phyloP scores from a whole-genome alignment of 495 filamentous ascomycete genomes.

The Xylaria intraflava region DNA sequence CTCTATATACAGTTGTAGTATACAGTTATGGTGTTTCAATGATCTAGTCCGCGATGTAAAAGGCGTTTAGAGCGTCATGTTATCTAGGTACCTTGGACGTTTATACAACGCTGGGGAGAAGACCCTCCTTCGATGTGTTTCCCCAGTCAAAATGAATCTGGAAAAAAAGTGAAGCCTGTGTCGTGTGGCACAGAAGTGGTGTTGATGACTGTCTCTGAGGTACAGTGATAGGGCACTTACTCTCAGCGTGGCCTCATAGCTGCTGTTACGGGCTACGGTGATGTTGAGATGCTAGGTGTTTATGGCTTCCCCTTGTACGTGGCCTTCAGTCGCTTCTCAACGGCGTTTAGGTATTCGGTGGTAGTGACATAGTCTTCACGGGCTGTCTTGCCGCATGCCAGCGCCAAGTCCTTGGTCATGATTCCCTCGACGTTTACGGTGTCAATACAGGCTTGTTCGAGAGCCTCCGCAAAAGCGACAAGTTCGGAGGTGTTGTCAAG shows the following conservation, averaged over 20 bases:
- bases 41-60: conserved; percentile 4
- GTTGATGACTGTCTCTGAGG: not conserved
- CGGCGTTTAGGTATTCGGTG: conserved; percentile 76
- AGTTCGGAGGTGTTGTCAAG: conserved; percentile 85
- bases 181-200: not conserved
- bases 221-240: not conserved
- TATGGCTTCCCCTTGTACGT: conserved; percentile 49
- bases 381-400: conserved; percentile 80
- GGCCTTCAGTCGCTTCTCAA: conserved; percentile 75
- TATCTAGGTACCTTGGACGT: not conserved
- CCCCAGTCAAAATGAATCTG: no score
- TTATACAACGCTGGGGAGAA: not conserved
- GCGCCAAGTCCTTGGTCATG: conserved; percentile 98
- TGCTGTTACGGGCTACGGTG: not conserved
- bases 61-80: not conserved
- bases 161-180: no score
- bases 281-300: not conserved
- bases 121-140: not conserved
- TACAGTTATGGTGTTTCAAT: not conserved
- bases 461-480: conserved; percentile 76
- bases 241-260: not conserved
- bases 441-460: conserved; percentile 92
- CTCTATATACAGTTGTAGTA: conserved; percentile 4
- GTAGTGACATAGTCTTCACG: conserved; percentile 84
- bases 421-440: conserved; percentile 88